A percentile compares a stretch with the other conserved stretches of the same genome.
These are phyloP conservation scores for Helianthus tuberosus DNA, from an alignment of 129 eudicot species.

Conservation along the genomic window DNA sequence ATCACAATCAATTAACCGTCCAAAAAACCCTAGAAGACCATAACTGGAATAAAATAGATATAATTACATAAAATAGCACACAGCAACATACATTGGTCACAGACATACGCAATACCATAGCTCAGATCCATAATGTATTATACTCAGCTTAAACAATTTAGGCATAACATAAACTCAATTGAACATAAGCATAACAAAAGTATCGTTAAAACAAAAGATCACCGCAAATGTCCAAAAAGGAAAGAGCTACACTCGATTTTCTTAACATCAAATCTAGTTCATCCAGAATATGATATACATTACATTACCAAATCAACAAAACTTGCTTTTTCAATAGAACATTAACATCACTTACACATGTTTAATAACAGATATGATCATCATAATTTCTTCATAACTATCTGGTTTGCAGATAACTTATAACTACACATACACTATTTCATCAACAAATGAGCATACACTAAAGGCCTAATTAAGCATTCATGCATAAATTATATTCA, in stretches of 20 bases:
- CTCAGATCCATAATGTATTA: no score
- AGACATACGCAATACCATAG: no score
- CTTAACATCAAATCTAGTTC: slow-evolving; percentile 18
- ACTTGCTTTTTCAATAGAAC: neutral
- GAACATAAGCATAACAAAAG: neutral
- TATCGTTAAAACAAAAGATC: neutral
- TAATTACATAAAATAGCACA: neutral
- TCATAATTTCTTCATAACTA: neutral
- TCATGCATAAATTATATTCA: neutral
- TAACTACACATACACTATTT: neutral
- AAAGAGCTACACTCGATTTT: slow-evolving; percentile 14
- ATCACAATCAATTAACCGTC: neutral
- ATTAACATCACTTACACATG: neutral
- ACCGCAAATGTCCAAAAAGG: slow-evolving; percentile 11
- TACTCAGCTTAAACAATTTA: neutral
- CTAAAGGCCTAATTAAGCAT: neutral
- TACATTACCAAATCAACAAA: slow-evolving; percentile 5
- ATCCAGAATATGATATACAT: neutral
- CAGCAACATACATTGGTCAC: neutral
- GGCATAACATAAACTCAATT: slow-evolving; percentile 2
- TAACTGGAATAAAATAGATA: neutral
- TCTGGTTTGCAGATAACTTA: neutral
- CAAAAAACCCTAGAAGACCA: slow-evolving; percentile 10
- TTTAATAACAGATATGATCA: neutral
- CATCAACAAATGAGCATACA: neutral